Percentiles rank a stretch among this genome's conserved stretches.
Conservation (phyloP, 2,329 filamentous ascomycete species). For the Pseudonectria foliicola region DNA sequence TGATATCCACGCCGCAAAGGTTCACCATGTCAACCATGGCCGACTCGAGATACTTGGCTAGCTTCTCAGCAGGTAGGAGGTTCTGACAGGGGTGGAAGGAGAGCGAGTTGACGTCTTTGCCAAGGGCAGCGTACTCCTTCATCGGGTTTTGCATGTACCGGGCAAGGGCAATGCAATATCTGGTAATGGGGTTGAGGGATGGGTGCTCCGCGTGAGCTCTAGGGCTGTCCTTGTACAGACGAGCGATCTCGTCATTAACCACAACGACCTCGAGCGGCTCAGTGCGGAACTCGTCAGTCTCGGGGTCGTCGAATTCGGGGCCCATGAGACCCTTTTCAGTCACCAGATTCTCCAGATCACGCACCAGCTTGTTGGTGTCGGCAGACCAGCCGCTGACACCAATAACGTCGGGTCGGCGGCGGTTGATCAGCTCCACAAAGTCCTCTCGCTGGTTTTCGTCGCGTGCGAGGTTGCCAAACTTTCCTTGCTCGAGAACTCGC, state of each 20-base stretch:
- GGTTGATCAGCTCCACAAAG: conserved; percentile 72
- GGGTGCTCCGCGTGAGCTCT: conserved; percentile 76
- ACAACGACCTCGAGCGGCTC: conserved; percentile 83
- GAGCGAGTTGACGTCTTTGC: conserved; percentile 79
- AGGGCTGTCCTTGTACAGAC: conserved; percentile 86
- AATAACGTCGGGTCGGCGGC: conserved; percentile 81
- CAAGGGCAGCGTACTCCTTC: conserved; percentile 91
- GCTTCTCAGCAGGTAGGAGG: conserved; percentile 78
- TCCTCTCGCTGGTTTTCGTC: conserved; percentile 60
- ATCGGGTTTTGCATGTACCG: conserved; percentile 92
- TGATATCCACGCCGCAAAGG: conserved; percentile 89
- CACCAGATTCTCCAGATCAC: conserved; percentile 72
- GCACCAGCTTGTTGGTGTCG: conserved; percentile 76
- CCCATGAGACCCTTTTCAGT: conserved; percentile 70
- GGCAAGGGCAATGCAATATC: conserved; percentile 85
- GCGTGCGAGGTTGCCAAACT: conserved; percentile 69
- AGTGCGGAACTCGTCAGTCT: conserved; percentile 66
- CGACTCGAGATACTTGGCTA: conserved; percentile 82
- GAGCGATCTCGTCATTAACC: conserved; percentile 95
- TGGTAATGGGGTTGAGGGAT: conserved; percentile 65
- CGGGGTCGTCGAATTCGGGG: conserved; percentile 71
- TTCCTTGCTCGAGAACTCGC: conserved; percentile 80
- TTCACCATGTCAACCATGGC: conserved; percentile 99
- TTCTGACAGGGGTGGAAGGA: conserved; percentile 87
- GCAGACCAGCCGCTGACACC: conserved; percentile 83